Conservation (phyloP, 805 yeast genomes). For the Kuraishia cidri region DNA sequence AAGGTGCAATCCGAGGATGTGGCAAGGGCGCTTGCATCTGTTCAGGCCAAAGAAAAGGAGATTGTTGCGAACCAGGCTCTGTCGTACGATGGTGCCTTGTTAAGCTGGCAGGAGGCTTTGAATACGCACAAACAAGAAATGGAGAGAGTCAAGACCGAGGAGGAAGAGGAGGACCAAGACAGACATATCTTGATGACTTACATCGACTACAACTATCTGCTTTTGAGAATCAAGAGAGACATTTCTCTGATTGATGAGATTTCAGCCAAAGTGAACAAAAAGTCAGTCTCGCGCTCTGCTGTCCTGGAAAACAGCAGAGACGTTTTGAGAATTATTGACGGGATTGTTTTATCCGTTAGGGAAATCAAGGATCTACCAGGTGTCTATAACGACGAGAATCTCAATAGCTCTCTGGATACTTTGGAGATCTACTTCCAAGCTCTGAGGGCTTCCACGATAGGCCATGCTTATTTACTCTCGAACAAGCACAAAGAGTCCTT, state of each 20-base stretch:
- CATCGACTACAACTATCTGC: slow-evolving; percentile 57
- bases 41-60: slow-evolving; percentile 18
- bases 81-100: slow-evolving; percentile 46
- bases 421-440: slow-evolving; percentile 39
- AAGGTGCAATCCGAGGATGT: slow-evolving; percentile 60
- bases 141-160: slow-evolving; percentile 31
- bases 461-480: slow-evolving; percentile 31
- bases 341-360: slow-evolving; percentile 40
- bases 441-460: slow-evolving; percentile 31
- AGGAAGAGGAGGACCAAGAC: slow-evolving; percentile 53
- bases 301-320: slow-evolving; percentile 27
- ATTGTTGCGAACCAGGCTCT: slow-evolving; percentile 26
- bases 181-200: slow-evolving; percentile 70
- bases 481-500: slow-evolving; percentile 38
- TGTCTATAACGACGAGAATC: slow-evolving; percentile 75
- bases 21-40: slow-evolving; percentile 46
- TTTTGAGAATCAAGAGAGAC: slow-evolving; percentile 71
- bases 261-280: slow-evolving; percentile 9
- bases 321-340: slow-evolving; percentile 36
- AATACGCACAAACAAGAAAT: slow-evolving; percentile 50
- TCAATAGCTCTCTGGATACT: slow-evolving; percentile 42
- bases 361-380: slow-evolving; percentile 82
- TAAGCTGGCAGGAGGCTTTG: slow-evolving; percentile 64
- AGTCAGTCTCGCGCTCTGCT: slow-evolving; percentile 11
- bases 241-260: slow-evolving; percentile 28